Evolutionary conservation across 306 rosid species (phyloP).

Genomic region (Begonia loranthoides): DNA sequence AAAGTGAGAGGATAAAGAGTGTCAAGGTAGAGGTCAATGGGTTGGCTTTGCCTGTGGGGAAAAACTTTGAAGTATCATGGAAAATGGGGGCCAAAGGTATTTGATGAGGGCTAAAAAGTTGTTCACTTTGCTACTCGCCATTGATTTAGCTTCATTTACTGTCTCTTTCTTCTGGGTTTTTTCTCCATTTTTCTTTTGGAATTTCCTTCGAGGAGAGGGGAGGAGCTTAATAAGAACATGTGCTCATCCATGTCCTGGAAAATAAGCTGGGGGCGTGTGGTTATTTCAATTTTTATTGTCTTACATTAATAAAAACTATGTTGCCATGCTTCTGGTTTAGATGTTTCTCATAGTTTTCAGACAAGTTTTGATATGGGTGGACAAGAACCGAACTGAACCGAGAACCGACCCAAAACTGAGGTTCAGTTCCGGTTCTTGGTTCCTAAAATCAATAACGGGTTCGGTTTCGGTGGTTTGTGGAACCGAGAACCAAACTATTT

Average conservation of each 20-base stretch:
- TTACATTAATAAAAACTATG: too few relatives aligned
- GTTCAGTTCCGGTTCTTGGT: too few relatives aligned
- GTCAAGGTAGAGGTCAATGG: conserved; percentile 58
- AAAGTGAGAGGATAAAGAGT: conserved; percentile 23
- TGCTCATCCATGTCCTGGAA: conserved; percentile 36
- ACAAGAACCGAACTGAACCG: too few relatives aligned
- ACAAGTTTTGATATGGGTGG: too few relatives aligned
- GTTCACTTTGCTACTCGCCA: not conserved
- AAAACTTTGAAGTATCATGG: conserved; percentile 75
- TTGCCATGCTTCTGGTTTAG: too few relatives aligned
- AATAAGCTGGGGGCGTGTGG: not conserved
- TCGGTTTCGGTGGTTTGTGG: too few relatives aligned
- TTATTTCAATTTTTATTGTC: too few relatives aligned
- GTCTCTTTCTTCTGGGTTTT: conserved; percentile 7
- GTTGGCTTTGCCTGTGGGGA: conserved; percentile 57
- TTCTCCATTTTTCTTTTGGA: too few relatives aligned
- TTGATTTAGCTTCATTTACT: conserved; percentile 7
- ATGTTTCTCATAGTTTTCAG: too few relatives aligned
- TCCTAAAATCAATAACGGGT: too few relatives aligned
- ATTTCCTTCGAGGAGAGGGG: conserved; percentile 24
- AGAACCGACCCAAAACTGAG: too few relatives aligned
- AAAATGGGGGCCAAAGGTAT: conserved; percentile 42
- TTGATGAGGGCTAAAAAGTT: conserved; percentile 4
- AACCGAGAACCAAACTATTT: too few relatives aligned
- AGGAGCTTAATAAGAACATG: conserved; percentile 20